Evolutionary conservation across 2,329 filamentous ascomycete species (phyloP).

Genomic region (Helicocarpus griseus): DNA sequence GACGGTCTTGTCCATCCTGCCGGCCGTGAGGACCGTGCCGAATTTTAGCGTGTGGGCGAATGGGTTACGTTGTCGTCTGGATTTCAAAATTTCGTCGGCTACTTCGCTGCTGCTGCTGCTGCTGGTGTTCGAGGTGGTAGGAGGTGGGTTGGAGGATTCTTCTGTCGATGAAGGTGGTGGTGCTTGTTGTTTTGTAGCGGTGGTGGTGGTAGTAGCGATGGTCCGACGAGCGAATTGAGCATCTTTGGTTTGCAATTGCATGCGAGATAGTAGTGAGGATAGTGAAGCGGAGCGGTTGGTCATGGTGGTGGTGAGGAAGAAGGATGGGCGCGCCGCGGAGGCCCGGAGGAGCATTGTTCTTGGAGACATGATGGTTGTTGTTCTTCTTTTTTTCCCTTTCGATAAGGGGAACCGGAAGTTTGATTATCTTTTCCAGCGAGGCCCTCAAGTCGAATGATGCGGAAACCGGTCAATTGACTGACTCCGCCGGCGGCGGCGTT

Average conservation of each 20-base stretch:
- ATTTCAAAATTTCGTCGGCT: not conserved
- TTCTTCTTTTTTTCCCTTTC: not conserved
- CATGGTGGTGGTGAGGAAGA: not conserved
- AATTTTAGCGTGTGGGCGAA: not conserved
- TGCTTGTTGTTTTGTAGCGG: not conserved
- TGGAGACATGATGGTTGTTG: conserved; percentile 3
- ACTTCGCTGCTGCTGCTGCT: not conserved
- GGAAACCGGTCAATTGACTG: not conserved
- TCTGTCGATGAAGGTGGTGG: not conserved
- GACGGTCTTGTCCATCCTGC: conserved; percentile 33
- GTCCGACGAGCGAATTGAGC: not conserved
- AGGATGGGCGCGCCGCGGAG: not conserved
- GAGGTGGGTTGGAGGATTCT: too few relatives aligned
- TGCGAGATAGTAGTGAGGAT: not conserved
- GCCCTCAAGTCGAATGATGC: not conserved
- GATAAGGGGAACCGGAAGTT: not conserved
- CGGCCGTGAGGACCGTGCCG: conserved; percentile 33
- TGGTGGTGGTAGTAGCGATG: not conserved
- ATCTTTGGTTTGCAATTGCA: not conserved
- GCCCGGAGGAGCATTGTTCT: conserved; percentile 1
- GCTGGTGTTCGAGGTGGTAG: not conserved
- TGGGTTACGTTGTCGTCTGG: not conserved
- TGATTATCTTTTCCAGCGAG: not conserved
- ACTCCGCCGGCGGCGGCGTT: too few relatives aligned
- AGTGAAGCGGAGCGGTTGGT: not conserved